phyloP scores from a whole-genome alignment of 1,139 yeast species.

The Arxiozyma bovina region DNA sequence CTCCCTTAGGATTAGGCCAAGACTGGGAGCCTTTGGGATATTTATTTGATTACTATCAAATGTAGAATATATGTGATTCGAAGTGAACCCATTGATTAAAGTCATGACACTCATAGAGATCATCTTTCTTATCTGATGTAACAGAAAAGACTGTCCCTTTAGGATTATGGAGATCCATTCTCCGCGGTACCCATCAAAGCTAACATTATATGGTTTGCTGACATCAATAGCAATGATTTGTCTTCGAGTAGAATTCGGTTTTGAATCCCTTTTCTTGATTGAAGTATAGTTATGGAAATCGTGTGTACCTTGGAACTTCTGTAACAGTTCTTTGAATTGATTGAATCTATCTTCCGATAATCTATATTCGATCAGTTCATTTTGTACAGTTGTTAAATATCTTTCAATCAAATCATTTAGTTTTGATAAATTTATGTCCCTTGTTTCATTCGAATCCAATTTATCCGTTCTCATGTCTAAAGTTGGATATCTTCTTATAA shows the following conservation, averaged over 20 bases:
- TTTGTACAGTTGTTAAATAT: background rate
- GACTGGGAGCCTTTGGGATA: constrained; percentile 93
- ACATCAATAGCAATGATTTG: constrained; percentile 63
- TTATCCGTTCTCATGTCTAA: background rate
- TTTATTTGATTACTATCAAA: constrained; percentile 64
- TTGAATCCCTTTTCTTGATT: constrained; percentile 57
- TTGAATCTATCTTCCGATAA: background rate
- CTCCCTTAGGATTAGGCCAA: constrained; percentile 76
- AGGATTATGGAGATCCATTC: constrained; percentile 88
- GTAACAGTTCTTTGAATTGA: constrained; percentile 14
- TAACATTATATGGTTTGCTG: constrained; percentile 70
- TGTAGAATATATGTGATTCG: constrained; percentile 61
- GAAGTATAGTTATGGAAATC: constrained; percentile 86
- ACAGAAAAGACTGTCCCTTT: constrained; percentile 94
- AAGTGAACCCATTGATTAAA: constrained; percentile 38
- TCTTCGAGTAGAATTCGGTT: constrained; percentile 60
- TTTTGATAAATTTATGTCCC: background rate
- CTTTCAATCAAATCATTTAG: background rate
- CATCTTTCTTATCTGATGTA: constrained; percentile 92
- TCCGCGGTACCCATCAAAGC: constrained; percentile 53
- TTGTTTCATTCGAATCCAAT: background rate
- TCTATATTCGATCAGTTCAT: background rate
- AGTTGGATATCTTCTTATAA: background rate
- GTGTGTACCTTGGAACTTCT: constrained; percentile 67
- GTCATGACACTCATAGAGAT: constrained; percentile 58